phyloP scores from a whole-genome alignment of 2,329 filamentous ascomycete species.

The Claviceps maximensis region DNA sequence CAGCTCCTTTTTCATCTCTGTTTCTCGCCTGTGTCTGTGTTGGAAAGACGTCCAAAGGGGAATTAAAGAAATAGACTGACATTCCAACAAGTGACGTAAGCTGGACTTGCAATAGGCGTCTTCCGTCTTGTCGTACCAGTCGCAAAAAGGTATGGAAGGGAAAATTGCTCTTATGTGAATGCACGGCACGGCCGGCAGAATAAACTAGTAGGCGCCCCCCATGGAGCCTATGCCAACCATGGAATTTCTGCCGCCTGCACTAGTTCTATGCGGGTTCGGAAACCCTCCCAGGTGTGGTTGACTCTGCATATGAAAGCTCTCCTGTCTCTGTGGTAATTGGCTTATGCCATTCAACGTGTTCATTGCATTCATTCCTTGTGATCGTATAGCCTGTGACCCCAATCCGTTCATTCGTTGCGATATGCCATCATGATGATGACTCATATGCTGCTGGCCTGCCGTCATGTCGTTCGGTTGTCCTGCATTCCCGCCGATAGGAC shows the following conservation, averaged over 20 bases:
- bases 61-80: too few species aligned
- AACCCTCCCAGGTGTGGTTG: constrained; percentile 27
- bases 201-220: constrained; percentile 4
- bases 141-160: not conserved
- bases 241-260: constrained; percentile 19
- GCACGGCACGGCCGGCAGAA: not conserved
- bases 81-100: not conserved
- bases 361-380: constrained; percentile 19
- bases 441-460: constrained; percentile 15
- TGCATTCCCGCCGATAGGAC: constrained; percentile 27
- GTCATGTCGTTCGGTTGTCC: constrained; percentile 13
- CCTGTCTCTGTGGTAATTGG: constrained; percentile 17
- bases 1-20: not conserved
- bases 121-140: not conserved
- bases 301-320: constrained; percentile 19
- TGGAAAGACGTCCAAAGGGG: not conserved
- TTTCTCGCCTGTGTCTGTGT: not conserved
- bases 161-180: not conserved
- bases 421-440: constrained; percentile 17
- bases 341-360: constrained; percentile 15
- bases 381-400: constrained; percentile 11
- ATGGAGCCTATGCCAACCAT: constrained; percentile 18
- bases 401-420: constrained; percentile 16
- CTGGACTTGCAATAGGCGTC: not conserved
- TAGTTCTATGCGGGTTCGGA: constrained; percentile 33